Evolutionary conservation across 768 basidiomycete species (phyloP), one percentile per base, ranked within the genome.

Genomic region (Crassisporium funariophilum): DNA sequence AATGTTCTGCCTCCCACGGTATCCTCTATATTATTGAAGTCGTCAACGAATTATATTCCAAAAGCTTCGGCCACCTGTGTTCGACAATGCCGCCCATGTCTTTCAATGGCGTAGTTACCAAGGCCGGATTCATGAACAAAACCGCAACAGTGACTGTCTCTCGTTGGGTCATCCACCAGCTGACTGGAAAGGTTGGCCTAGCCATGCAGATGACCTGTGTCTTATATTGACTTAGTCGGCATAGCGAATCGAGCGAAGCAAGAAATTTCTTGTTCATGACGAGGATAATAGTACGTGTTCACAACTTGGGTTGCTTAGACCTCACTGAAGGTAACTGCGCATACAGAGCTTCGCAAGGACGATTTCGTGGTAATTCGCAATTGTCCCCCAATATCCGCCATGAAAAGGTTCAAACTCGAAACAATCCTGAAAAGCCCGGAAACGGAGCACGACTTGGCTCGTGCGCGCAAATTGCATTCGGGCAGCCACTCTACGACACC

Each of bases 31-130:
- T 33, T 33, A 21, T 21, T 22, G 16, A 24, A 20, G 35, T 29
- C 6, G 34, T 41, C 11, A 23, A 47, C 33, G 29, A 38, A 29
- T 29, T 43, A 21, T 45, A 12, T 47, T 38, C 35, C 47, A 25
- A 61, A 46, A 43, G n/a, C n/a, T n/a, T n/a, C n/a, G n/a, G n/a
- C n/a, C n/a, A n/a, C n/a, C n/a, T n/a, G n/a, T n/a, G n/a, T n/a
- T n/a, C n/a, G n/a, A n/a, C n/a, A n/a, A 91, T 91, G 88, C 84
- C 88, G 25, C 88, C 90, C 20, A 84, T 91, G 81, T 68, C 82
- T 12, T 78, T 92, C 53, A 75, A 75, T 17, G 90, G 90, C 13
- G 57, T 82, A 29, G 91, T 92, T 15, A 86, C 88, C 23, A 91
- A 88, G 65, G 85, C 79, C 16, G 89, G 91, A 7, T 80, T 75